These are phyloP conservation scores for Curvularia hawaiiensis DNA, from an alignment of 2,329 filamentous ascomycete species.

Conservation along the genomic window DNA sequence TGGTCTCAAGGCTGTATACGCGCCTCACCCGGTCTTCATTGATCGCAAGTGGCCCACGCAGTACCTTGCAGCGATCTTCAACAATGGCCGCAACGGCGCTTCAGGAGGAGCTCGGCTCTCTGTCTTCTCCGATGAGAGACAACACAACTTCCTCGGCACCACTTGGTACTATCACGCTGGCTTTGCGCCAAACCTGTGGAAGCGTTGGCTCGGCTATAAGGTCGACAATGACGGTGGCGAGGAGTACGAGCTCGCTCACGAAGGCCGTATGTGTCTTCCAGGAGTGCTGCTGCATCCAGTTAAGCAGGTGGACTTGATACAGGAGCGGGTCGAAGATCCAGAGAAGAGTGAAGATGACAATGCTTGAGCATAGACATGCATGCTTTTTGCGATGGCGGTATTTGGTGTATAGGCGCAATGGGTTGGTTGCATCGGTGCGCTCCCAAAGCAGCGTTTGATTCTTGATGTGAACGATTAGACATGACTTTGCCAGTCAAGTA, in stretches of 20 bases:
- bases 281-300: conserved; percentile 57
- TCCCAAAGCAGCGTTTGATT: conserved; percentile 4
- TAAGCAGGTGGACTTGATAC: conserved; percentile 56
- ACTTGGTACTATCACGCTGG: conserved; percentile 62
- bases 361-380: not conserved
- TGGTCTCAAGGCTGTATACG: conserved; percentile 76
- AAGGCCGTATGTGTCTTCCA: conserved; percentile 57
- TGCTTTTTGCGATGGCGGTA: not conserved
- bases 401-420: conserved; percentile 4
- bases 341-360: not conserved
- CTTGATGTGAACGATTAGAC: conserved; percentile 8
- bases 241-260: conserved; percentile 50
- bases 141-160: conserved; percentile 59
- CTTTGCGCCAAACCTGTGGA: conserved; percentile 60
- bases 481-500: not conserved
- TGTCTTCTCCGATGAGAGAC: conserved; percentile 57
- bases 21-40: conserved; percentile 62
- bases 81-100: conserved; percentile 59
- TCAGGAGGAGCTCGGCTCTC: conserved; percentile 54
- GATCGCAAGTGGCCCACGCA: conserved; percentile 61
- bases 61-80: conserved; percentile 61
- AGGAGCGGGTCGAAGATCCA: conserved; percentile 37
- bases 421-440: not conserved
- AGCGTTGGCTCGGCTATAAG: conserved; percentile 60
- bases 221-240: conserved; percentile 58